Conservation (phyloP, 352 stramenopile genomes). For the Pythium insidiosum region DNA sequence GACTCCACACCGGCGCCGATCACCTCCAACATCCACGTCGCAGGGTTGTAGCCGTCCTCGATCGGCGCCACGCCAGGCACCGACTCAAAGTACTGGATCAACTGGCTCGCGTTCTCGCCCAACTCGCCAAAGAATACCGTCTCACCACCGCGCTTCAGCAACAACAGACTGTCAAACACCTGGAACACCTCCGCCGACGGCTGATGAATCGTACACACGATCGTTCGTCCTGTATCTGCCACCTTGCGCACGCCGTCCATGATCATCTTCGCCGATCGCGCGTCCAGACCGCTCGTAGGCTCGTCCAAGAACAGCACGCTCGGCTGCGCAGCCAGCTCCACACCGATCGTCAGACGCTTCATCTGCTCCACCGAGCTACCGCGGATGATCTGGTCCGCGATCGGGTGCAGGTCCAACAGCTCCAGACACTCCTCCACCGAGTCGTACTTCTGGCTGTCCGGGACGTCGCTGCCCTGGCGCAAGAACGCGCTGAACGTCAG, state of each 20-base stretch:
- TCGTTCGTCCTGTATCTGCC: constrained; percentile 24
- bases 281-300: constrained; percentile 72
- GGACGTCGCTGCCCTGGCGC: constrained; percentile 18
- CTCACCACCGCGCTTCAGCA: too few relatives aligned
- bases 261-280: constrained; percentile 59
- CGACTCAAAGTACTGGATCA: too few relatives aligned
- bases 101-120: too few relatives aligned
- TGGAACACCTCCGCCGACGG: too few relatives aligned
- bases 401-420: constrained; percentile 12
- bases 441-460: constrained; percentile 16
- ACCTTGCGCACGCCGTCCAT: constrained; percentile 77
- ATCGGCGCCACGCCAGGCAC: too few relatives aligned
- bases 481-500: constrained; percentile 81
- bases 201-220: too few relatives aligned
- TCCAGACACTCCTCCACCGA: constrained; percentile 15
- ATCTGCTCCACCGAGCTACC: constrained; percentile 19
- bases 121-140: too few relatives aligned
- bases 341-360: constrained; percentile 27
- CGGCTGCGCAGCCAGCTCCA: constrained; percentile 63
- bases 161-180: too few relatives aligned
- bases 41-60: too few relatives aligned
- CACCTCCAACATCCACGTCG: too few relatives aligned
- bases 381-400: constrained; percentile 15
- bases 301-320: constrained; percentile 65
- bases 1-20: too few relatives aligned